These are phyloP conservation scores for Hortiboletus flavorubellus DNA, from an alignment of 768 basidiomycete species.

Conservation along the genomic window DNA sequence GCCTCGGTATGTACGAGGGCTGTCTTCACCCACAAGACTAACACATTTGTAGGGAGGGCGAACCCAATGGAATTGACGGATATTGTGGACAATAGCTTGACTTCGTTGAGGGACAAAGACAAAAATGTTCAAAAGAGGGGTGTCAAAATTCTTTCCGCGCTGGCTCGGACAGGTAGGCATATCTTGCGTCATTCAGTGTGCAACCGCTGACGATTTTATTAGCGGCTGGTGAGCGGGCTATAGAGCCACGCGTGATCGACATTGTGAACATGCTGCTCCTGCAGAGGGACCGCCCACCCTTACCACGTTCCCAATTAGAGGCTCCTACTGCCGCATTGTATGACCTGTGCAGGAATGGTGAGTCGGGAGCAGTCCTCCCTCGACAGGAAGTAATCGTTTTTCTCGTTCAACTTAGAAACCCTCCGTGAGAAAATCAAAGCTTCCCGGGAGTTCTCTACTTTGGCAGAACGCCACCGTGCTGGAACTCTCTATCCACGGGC, in stretches of 20 bases:
- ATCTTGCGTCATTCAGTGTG: too few species aligned
- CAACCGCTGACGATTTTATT: not conserved
- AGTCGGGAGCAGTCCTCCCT: not conserved
- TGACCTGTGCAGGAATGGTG: constrained; percentile 5
- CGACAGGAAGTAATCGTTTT: not conserved
- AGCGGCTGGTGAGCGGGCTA: constrained; percentile 1
- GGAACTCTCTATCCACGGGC: not conserved
- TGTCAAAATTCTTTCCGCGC: constrained; percentile 1
- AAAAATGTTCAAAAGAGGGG: not conserved
- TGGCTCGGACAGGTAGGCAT: constrained; percentile 3
- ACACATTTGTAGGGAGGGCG: not conserved
- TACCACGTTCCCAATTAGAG: not conserved
- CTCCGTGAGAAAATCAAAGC: not conserved
- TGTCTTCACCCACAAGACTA: not conserved
- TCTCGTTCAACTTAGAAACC: not conserved
- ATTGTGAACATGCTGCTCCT: constrained; percentile 7
- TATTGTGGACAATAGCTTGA: not conserved
- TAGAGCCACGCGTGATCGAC: not conserved
- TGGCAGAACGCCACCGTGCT: not conserved
- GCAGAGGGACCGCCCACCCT: too few species aligned
- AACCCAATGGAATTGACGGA: not conserved
- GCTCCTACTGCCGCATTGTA: not conserved
- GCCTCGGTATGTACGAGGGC: not conserved
- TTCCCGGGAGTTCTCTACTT: not conserved
- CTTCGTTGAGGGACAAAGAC: not conserved